Evolutionary conservation across 164 flowering plant genomes (phyloP), one percentile per base, ranked within the genome.

Genomic region (Macadamia tetraphylla): DNA sequence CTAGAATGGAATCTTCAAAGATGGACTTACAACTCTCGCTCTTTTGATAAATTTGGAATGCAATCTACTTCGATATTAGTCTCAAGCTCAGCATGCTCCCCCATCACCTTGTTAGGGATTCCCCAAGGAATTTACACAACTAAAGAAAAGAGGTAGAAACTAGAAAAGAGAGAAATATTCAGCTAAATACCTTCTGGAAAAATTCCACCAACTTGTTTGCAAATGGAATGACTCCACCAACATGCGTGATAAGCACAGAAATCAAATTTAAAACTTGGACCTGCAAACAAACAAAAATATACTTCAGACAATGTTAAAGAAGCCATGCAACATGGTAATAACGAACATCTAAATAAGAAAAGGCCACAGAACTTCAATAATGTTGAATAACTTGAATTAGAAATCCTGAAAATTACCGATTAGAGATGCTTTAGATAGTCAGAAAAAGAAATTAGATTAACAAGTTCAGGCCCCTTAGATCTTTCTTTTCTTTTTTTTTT

Each of bases 211-310:
- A 77, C 71, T 82, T 82, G 76, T 83, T 73, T 58, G 91, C 88
- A 81, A 81, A 86, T 65, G 93, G 92, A 72, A 81, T 65, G 56
- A 92, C 79, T 71, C 74, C 87, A 73, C 75, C 78, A 48, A 80
- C 80, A 67, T 81, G 84, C 60, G 83, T 88, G 71, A 90, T 79
- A 44, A 94, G 89, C 62, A 81, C 79, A 55, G 94, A 89, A 46
- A 94, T 88, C 76, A 92, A 80, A 81, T 94, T 88, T 70, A 92
- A 71, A 73, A 94, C 90, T 77, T 92, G 97, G 67, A 92, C 99
- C 97, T 94, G 92, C 63, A 76, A 71, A 49, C 7, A 62, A 56
- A 60, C 64, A 29, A 8, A 8, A 8, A 1, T 3, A 46, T 11
- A 46, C 9, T 46, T 46, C 7, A 46, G 3, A 9, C 51, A 8